Evolutionary conservation across 305 asterid species (phyloP).

Genomic region (Lippia alba): DNA sequence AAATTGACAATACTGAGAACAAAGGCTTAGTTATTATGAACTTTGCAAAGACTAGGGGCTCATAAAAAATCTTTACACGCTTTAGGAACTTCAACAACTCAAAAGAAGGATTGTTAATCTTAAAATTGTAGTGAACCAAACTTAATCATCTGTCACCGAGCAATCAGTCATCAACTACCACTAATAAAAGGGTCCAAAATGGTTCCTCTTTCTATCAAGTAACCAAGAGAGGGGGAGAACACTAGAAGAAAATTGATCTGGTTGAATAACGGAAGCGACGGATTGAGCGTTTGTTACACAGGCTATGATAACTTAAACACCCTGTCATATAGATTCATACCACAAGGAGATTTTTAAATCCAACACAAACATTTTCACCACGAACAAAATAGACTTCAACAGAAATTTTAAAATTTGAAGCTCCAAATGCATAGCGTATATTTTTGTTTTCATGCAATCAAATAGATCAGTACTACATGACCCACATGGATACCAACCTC

Average conservation of each 20-base stretch:
- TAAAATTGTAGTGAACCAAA: no score
- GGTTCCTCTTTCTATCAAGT: not conserved
- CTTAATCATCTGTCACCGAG: not conserved
- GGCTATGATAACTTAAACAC: constrained; percentile 10
- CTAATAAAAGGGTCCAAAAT: not conserved
- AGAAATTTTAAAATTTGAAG: constrained; percentile 1
- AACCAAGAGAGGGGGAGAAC: not conserved
- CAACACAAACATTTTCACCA: not conserved
- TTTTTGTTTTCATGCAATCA: not conserved
- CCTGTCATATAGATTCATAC: not conserved
- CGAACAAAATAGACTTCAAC: not conserved
- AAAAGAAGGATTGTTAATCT: no score
- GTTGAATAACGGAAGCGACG: not conserved
- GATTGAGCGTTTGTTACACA: not conserved
- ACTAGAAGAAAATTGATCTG: not conserved
- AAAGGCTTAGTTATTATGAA: no score
- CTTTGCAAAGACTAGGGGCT: no score
- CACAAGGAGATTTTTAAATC: constrained; percentile 3
- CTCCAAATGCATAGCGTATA: constrained; percentile 8
- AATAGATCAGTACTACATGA: constrained; percentile 16
- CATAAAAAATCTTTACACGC: no score
- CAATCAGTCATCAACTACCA: not conserved
- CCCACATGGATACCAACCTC: constrained; percentile 67
- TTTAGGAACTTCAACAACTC: not conserved
- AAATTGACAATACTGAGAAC: no score